phyloP scores from a whole-genome alignment of 441 rosid species.

The Kokia cookei region DNA sequence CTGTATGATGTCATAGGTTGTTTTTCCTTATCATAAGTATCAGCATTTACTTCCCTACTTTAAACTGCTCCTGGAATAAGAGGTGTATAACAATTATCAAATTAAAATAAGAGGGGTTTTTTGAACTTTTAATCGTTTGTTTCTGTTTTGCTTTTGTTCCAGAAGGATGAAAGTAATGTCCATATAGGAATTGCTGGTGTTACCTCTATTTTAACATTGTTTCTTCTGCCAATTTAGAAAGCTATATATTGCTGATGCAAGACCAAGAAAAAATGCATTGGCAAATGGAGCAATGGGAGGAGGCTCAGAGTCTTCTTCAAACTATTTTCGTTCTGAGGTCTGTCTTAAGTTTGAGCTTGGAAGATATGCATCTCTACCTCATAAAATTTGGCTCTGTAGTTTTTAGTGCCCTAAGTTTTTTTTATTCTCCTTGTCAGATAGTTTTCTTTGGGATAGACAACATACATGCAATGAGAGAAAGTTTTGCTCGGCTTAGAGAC shows the following conservation, averaged over 20 bases:
- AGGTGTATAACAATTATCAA: not conserved
- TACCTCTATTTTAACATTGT: not conserved
- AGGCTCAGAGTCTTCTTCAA: constrained; percentile 96
- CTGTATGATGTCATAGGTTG: not conserved
- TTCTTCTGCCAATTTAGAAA: constrained; percentile 46
- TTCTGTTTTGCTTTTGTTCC: not conserved
- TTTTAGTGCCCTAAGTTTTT: not conserved
- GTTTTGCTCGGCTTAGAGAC: constrained; percentile 95
- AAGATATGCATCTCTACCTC: constrained; percentile 17
- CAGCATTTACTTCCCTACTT: not conserved
- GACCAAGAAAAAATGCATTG: constrained; percentile 97
- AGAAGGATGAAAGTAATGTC: not conserved
- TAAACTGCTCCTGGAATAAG: not conserved
- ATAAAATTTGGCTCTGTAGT: constrained; percentile 1
- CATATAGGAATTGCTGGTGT: not conserved
- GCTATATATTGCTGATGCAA: constrained; percentile 95
- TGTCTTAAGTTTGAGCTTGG: constrained; percentile 25
- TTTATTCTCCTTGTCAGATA: constrained; percentile 45
- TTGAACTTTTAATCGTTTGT: constrained; percentile 9
- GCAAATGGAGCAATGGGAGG: constrained; percentile 99
- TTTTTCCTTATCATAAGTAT: not conserved
- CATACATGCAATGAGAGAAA: constrained; percentile 98
- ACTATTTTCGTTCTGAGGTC: constrained; percentile 96
- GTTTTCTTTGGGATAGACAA: constrained; percentile 99
- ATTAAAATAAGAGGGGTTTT: not conserved